Conservation (phyloP, 768 basidiomycete genomes). For the Lactarius psammicola region DNA sequence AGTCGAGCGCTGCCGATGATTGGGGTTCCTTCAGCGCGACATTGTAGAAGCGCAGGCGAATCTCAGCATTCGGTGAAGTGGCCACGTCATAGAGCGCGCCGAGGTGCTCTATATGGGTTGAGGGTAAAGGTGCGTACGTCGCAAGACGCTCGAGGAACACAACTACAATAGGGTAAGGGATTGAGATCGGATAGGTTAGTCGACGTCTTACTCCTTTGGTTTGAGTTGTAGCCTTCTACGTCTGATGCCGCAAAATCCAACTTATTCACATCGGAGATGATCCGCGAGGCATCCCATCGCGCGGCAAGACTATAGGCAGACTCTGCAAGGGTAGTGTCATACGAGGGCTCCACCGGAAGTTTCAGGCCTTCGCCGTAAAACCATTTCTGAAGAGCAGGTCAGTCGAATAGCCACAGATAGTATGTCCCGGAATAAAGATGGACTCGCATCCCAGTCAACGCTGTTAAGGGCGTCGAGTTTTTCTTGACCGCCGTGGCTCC, state of each 20-base stretch:
- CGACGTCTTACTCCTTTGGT: conserved; percentile 63
- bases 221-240: conserved; percentile 61
- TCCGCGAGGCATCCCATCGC: conserved; percentile 68
- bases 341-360: conserved; percentile 72
- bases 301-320: conserved; percentile 69
- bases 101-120: conserved; percentile 56
- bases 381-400: conserved; percentile 56
- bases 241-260: conserved; percentile 61
- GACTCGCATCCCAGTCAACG: conserved; percentile 74
- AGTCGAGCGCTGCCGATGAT: conserved; percentile 48
- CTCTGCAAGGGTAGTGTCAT: conserved; percentile 69
- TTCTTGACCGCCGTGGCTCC: conserved; percentile 53
- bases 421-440: not conserved
- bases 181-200: not conserved
- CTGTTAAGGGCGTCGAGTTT: conserved; percentile 64
- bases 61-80: conserved; percentile 68
- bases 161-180: conserved; percentile 42
- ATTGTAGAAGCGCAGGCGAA: conserved; percentile 75
- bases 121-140: conserved; percentile 58
- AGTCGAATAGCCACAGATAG: not conserved
- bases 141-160: conserved; percentile 83
- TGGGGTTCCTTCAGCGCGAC: conserved; percentile 56
- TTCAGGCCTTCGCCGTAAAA: conserved; percentile 73
- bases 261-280: conserved; percentile 42
- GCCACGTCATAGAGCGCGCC: conserved; percentile 51